Evolutionary conservation across 768 basidiomycete species (phyloP).

Genomic region (Scleroderma bovista): DNA sequence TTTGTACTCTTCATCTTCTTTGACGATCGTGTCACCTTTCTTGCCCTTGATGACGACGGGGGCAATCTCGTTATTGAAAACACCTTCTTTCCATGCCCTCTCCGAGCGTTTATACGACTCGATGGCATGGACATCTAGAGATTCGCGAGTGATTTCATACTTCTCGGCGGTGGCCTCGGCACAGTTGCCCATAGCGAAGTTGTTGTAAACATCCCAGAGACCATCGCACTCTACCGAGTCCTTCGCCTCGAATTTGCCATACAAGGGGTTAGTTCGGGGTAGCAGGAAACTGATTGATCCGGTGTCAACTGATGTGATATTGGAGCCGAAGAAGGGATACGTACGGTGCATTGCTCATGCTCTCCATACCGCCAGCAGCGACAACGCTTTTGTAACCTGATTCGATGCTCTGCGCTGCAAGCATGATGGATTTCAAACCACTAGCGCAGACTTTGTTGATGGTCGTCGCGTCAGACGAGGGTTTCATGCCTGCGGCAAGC

Average conservation of each 20-base stretch:
- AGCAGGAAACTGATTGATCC: constrained; percentile 60
- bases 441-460: constrained; percentile 99
- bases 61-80: constrained; percentile 82
- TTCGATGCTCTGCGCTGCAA: constrained; percentile 87
- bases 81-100: constrained; percentile 82
- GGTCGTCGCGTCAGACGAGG: constrained; percentile 92
- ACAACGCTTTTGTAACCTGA: constrained; percentile 82
- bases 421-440: constrained; percentile 92
- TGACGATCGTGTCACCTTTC: constrained; percentile 86
- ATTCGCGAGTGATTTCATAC: constrained; percentile 76
- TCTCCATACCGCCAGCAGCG: constrained; percentile 97
- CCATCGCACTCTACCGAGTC: constrained; percentile 92
- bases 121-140: constrained; percentile 86
- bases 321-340: constrained; percentile 28
- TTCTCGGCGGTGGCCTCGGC: constrained; percentile 84
- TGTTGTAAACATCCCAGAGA: constrained; percentile 96
- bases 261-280: constrained; percentile 74
- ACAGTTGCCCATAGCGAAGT: constrained; percentile 98
- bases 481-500: constrained; percentile 79
- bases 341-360: constrained; percentile 98
- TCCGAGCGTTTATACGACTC: constrained; percentile 94
- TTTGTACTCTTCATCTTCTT: constrained; percentile 98
- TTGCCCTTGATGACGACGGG: constrained; percentile 89
- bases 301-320: constrained; percentile 2
- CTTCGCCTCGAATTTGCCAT: constrained; percentile 82